Percentiles rank a stretch among this genome's conserved stretches.
These are phyloP conservation scores for Nakaseomyces bracarensis DNA, from an alignment of 1,139 yeast genomes.

Conservation along the genomic window DNA sequence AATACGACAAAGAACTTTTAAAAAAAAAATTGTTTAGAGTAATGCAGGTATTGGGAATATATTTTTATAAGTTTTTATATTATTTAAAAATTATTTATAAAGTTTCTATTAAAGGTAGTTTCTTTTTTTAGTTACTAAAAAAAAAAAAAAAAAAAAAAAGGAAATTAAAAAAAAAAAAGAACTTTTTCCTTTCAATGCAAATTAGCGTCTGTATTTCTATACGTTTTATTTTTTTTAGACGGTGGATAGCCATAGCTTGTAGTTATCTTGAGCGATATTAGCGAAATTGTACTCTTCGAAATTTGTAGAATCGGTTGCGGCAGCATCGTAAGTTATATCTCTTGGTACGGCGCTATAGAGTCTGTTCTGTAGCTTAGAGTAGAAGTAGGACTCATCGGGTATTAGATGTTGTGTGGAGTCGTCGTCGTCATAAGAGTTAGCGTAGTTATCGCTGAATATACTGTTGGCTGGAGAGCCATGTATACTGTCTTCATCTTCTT, in stretches of 20 bases:
- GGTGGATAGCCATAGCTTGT: constrained; percentile 23
- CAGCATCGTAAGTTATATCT: too few relatives aligned
- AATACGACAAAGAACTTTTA: too few relatives aligned
- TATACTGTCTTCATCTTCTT: not conserved
- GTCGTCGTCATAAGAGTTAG: not conserved
- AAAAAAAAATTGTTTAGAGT: too few relatives aligned
- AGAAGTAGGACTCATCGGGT: not conserved
- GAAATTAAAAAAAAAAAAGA: not conserved
- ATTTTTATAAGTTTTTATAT: too few relatives aligned
- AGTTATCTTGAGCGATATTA: constrained; percentile 26
- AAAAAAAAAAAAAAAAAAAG: constrained; percentile 4
- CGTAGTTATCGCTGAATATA: constrained; percentile 2
- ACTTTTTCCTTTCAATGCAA: not conserved
- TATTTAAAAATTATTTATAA: too few relatives aligned
- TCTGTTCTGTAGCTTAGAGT: constrained; percentile 7
- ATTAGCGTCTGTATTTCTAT: not conserved
- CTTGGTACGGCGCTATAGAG: not conserved
- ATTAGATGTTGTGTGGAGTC: too few relatives aligned
- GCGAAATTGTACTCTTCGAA: constrained; percentile 15
- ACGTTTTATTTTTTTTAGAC: constrained; percentile 10
- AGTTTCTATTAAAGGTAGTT: too few relatives aligned
- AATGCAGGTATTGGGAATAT: too few relatives aligned
- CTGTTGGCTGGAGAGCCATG: not conserved
- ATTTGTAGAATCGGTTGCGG: not conserved
- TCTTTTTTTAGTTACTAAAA: not conserved